Conservation (phyloP, 805 yeast genomes). For the Yamadazyma paraphyllophila region DNA sequence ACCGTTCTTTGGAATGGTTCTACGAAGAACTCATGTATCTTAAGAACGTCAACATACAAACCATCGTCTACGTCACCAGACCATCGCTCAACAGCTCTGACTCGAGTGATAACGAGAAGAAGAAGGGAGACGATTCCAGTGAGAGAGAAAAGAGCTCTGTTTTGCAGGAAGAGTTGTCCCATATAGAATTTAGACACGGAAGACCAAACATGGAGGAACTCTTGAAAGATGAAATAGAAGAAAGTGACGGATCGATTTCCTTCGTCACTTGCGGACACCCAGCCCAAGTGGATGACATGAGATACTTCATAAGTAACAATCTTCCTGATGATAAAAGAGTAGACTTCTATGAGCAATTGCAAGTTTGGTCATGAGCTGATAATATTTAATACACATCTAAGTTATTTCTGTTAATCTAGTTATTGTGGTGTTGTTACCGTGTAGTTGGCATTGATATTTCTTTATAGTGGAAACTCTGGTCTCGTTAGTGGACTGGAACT, state of each 20-base stretch:
- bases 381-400: neutral
- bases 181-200: constrained; percentile 41
- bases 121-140: constrained; percentile 9
- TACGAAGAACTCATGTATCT: constrained; percentile 35
- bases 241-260: constrained; percentile 44
- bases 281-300: constrained; percentile 52
- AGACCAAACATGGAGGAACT: constrained; percentile 48
- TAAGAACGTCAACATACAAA: constrained; percentile 22
- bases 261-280: constrained; percentile 66
- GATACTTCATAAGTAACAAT: constrained; percentile 46
- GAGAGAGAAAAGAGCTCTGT: constrained; percentile 1
- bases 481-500: no score
- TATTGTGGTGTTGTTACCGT: no score
- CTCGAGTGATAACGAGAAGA: constrained; percentile 10
- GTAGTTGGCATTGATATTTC: no score
- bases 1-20: constrained; percentile 49
- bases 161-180: constrained; percentile 19
- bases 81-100: constrained; percentile 13
- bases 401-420: no score
- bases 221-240: constrained; percentile 34
- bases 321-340: constrained; percentile 47
- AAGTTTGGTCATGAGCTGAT: constrained; percentile 53
- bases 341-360: constrained; percentile 73
- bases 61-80: constrained; percentile 26
- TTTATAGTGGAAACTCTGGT: no score